Evolutionary conservation across 1,139 yeast genomes (phyloP), one percentile per base, ranked within the genome.

Genomic region (Protomyces lactucae-debilis): DNA sequence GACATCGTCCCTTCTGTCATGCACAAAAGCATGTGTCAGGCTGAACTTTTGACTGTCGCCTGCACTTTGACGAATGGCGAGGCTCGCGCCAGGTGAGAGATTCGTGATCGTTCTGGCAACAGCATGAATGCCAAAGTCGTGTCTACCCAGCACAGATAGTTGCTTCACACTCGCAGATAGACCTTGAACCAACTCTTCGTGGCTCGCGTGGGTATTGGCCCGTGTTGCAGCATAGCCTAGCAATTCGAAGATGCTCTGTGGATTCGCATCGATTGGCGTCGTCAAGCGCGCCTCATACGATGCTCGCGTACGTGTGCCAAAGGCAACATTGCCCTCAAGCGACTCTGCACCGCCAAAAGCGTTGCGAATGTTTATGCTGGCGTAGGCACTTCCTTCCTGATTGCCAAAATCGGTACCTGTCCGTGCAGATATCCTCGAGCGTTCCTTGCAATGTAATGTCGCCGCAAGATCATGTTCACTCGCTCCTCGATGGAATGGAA

Each of bases 321-420:
- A 76, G 5, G 86, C 83, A 2, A 96, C 90, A 74, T 92, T 96
- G 61, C 91, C 79, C 36, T 84, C 80, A 25, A 92, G 72, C 55
- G 80, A 80, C 73, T 93, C 99, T 8, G 93, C 97, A 1, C 96
- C 97, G 0, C 97, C 97, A 75, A 91, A 84, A 10, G 89, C 76
- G 73, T 93, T 92, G 61, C 85, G 81, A 73, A 87, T 78, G 72
- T 87, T 91, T 28, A 71, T 71, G 12, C 72, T 64, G 55, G 90
- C 80, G 72, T 90, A 89, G 1, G 97, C 97, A 73, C 88, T 95
- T 36, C 97, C 98, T 77, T 91, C 97, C 35, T 96, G 95, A 72
- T 92, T 92, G 1, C 97, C 97, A 3, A 92, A 83, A 74, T 88
- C 91, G 4, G 97, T 92, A n/a, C 97, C 97, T 1, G 96, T 88